Percentiles rank a stretch among this genome's conserved stretches.
Evolutionary conservation across 176 grass and related monocot genomes (phyloP).

Genomic region (Aechmea fasciata): DNA sequence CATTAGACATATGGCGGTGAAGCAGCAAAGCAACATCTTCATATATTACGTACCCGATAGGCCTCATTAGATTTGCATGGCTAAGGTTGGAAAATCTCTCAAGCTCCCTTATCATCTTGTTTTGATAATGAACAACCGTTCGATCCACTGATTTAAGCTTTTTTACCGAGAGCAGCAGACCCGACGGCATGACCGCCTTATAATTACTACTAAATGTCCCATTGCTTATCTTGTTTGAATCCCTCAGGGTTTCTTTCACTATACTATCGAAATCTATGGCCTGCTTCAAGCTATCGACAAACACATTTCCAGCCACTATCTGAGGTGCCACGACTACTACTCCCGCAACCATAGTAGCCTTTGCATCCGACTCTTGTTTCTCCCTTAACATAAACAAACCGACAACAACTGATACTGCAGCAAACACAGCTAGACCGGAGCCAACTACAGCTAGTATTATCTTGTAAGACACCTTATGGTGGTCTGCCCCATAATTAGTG

Average conservation of each 20-base stretch:
- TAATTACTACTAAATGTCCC: constrained; percentile 72
- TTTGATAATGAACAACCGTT: constrained; percentile 53
- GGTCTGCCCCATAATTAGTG: constrained; percentile 47
- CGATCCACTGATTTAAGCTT: constrained; percentile 78
- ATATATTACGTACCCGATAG: constrained; percentile 84
- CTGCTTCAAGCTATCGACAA: constrained; percentile 73
- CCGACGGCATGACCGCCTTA: constrained; percentile 85
- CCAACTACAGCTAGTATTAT: constrained; percentile 66
- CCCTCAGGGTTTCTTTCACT: constrained; percentile 61
- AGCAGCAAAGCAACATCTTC: constrained; percentile 68
- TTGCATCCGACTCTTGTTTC: constrained; percentile 81
- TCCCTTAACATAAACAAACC: constrained; percentile 86
- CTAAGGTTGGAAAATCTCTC: constrained; percentile 57
- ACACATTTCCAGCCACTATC: constrained; percentile 48
- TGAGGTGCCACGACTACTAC: constrained; percentile 44
- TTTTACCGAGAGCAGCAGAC: constrained; percentile 70
- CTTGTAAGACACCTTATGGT: constrained; percentile 78
- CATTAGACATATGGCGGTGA: constrained; percentile 69
- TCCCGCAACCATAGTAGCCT: constrained; percentile 38
- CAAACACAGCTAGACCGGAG: constrained; percentile 71
- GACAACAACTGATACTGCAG: constrained; percentile 53
- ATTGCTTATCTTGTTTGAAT: constrained; percentile 44
- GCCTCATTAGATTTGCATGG: constrained; percentile 66
- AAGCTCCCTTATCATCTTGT: constrained; percentile 86
- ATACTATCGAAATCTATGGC: constrained; percentile 80